Evolutionary conservation across 2,329 filamentous ascomycete genomes (phyloP).

Genomic region (Epichloe sp.): DNA sequence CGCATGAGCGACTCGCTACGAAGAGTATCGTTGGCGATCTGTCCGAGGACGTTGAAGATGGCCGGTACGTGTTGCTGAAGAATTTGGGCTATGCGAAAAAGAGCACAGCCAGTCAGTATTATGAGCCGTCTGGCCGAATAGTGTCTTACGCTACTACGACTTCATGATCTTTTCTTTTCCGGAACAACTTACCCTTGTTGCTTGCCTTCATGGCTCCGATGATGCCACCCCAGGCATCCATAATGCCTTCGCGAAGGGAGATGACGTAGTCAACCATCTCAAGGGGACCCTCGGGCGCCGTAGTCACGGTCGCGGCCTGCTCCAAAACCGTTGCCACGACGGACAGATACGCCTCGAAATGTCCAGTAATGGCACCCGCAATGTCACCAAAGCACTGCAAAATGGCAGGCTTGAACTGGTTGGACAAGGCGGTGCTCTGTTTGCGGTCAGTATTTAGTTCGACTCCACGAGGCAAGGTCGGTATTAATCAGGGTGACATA

Average conservation of each 20-base stretch:
- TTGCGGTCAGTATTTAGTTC: not conserved
- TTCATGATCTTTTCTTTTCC: too few relatives aligned
- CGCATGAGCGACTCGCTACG: slow-evolving; percentile 85
- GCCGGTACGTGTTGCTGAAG: slow-evolving; percentile 68
- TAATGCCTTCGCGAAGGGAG: slow-evolving; percentile 89
- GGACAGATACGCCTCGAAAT: slow-evolving; percentile 85
- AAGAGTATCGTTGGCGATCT: slow-evolving; percentile 70
- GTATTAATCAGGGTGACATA: slow-evolving; percentile 27
- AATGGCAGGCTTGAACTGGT: slow-evolving; percentile 97
- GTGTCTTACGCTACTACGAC: too few relatives aligned
- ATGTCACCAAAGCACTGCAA: slow-evolving; percentile 97
- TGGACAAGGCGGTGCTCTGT: slow-evolving; percentile 71
- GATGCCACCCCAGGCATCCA: slow-evolving; percentile 97
- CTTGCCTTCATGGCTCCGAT: slow-evolving; percentile 86
- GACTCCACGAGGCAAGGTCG: not conserved
- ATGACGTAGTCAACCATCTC: slow-evolving; percentile 97
- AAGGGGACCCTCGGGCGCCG: slow-evolving; percentile 67
- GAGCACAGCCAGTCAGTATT: not conserved
- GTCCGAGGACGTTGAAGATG: slow-evolving; percentile 77
- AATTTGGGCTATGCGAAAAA: slow-evolving; percentile 40
- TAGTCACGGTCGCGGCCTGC: slow-evolving; percentile 75
- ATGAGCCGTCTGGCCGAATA: not conserved
- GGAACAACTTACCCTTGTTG: slow-evolving; percentile 51
- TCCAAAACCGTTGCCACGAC: slow-evolving; percentile 91
- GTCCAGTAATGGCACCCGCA: slow-evolving; percentile 79